Conservation (phyloP, 805 yeast genomes). For the Saturnispora quitensis region DNA sequence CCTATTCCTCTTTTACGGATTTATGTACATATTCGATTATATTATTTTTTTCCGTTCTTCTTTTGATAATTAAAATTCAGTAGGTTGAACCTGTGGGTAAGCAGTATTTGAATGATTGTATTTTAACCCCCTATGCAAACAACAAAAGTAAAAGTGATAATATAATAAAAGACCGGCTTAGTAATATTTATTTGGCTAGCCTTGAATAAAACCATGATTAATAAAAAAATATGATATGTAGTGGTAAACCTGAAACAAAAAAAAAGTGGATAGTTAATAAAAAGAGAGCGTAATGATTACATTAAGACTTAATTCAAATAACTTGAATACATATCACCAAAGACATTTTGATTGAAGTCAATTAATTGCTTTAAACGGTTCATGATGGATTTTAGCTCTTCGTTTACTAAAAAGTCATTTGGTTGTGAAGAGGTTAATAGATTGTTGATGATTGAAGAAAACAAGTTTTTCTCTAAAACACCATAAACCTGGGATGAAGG, state of each 20-base stretch:
- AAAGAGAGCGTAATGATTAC: not conserved
- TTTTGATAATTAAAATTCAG: not conserved
- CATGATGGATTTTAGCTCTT: slow-evolving; percentile 51
- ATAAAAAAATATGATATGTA: not conserved
- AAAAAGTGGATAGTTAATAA: not conserved
- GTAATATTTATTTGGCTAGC: not conserved
- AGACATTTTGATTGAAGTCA: slow-evolving; percentile 77
- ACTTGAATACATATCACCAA: slow-evolving; percentile 51
- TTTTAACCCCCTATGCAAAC: not conserved
- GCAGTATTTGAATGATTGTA: not conserved
- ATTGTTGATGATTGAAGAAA: slow-evolving; percentile 16
- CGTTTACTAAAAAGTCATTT: slow-evolving; percentile 26
- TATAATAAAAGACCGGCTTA: not conserved
- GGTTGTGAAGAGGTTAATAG: slow-evolving; percentile 11
- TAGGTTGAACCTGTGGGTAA: not conserved
- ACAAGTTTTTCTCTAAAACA: slow-evolving; percentile 55
- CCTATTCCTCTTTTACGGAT: not conserved
- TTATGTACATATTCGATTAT: not conserved
- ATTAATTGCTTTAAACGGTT: slow-evolving; percentile 56
- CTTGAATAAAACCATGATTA: not conserved
- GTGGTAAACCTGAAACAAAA: not conserved
- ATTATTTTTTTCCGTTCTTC: not conserved
- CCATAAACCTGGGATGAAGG: slow-evolving; percentile 72
- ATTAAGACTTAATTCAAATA: not conserved
- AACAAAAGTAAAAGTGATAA: not conserved